A percentile compares a stretch with the other conserved stretches of the same genome.
These are phyloP conservation scores for Ceratocystiopsis sp. DNA, from an alignment of 2,329 filamentous ascomycete species.

Conservation along the genomic window DNA sequence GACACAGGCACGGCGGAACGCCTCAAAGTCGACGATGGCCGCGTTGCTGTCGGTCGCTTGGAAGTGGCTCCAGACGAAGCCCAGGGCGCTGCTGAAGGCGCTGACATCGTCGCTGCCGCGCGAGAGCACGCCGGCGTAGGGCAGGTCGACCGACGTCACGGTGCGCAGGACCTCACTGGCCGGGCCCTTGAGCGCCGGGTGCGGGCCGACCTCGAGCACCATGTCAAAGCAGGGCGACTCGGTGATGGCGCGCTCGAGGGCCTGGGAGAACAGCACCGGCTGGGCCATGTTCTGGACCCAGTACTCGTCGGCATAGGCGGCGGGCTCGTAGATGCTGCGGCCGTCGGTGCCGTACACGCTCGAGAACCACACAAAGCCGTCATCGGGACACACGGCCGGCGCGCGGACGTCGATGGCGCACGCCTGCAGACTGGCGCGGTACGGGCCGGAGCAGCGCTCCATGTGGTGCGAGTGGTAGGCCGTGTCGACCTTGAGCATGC, in stretches of 20 bases:
- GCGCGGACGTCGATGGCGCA: slow-evolving; percentile 12
- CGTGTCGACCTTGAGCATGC: slow-evolving; percentile 23
- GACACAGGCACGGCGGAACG: slow-evolving; percentile 4
- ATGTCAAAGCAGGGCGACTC: slow-evolving; percentile 6
- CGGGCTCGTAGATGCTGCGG: slow-evolving; percentile 3
- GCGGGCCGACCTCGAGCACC: slow-evolving; percentile 15
- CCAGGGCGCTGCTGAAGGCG: slow-evolving; percentile 4
- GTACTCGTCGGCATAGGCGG: slow-evolving; percentile 11
- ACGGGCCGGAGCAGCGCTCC: slow-evolving; percentile 17
- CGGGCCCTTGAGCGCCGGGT: slow-evolving; percentile 12
- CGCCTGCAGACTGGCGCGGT: slow-evolving; percentile 15
- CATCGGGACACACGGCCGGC: slow-evolving; percentile 3
- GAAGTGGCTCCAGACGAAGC: slow-evolving; percentile 6
- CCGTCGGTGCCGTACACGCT: slow-evolving; percentile 18
- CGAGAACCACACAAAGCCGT: slow-evolving; percentile 20
- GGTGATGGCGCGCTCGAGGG: slow-evolving; percentile 5
- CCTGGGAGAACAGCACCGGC: slow-evolving; percentile 15
- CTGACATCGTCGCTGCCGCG: slow-evolving; percentile 7
- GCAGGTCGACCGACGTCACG: slow-evolving; percentile 7
- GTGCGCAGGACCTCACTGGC: slow-evolving; percentile 10
- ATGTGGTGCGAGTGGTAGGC: slow-evolving; percentile 35
- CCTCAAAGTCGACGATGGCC: slow-evolving; percentile 6
- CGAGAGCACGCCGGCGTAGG: slow-evolving; percentile 3
- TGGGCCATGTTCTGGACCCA: slow-evolving; percentile 17
- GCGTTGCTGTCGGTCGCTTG: not conserved